A percentile compares a stretch with the other conserved stretches of the same genome.
These are phyloP conservation scores for Globisporangium emineosum DNA, from an alignment of 352 stramenopile species.

Conservation along the genomic window DNA sequence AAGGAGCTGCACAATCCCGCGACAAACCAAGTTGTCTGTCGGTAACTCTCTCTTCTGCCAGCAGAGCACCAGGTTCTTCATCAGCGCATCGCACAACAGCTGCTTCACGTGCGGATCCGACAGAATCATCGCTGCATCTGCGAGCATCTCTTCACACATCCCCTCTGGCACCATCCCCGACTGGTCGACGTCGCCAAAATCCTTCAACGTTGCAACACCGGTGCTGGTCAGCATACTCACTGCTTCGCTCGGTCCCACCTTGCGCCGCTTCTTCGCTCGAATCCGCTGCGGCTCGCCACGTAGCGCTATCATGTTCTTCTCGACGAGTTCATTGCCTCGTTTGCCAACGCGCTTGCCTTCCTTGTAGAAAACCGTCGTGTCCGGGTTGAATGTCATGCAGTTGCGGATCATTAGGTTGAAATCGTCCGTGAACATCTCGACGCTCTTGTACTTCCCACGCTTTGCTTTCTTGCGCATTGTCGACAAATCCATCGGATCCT, in stretches of 20 bases:
- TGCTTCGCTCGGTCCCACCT: slow-evolving; percentile 54
- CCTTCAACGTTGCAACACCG: slow-evolving; percentile 56
- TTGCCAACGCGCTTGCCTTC: slow-evolving; percentile 85
- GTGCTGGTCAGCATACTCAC: slow-evolving; percentile 74
- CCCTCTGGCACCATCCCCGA: slow-evolving; percentile 82
- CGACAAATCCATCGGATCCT: slow-evolving; percentile 83
- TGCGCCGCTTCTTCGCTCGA: slow-evolving; percentile 72
- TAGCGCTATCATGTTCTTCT: slow-evolving; percentile 58
- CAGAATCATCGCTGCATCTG: slow-evolving; percentile 75
- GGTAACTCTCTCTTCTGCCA: slow-evolving; percentile 66
- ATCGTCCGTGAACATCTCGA: slow-evolving; percentile 74
- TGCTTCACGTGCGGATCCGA: slow-evolving; percentile 78
- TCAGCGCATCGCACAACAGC: slow-evolving; percentile 69
- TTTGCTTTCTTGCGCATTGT: slow-evolving; percentile 81
- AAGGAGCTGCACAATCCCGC: slow-evolving; percentile 79
- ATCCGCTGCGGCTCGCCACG: slow-evolving; percentile 73
- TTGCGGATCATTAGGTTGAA: slow-evolving; percentile 88
- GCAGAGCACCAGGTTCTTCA: slow-evolving; percentile 59
- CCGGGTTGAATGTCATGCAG: slow-evolving; percentile 83
- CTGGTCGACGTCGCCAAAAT: slow-evolving; percentile 71
- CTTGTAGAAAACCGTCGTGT: slow-evolving; percentile 87
- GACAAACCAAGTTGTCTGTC: slow-evolving; percentile 78
- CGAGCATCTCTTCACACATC: slow-evolving; percentile 71
- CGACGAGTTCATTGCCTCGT: slow-evolving; percentile 74
- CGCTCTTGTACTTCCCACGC: slow-evolving; percentile 76